Evolutionary conservation across 2,329 filamentous ascomycete genomes (phyloP).

Genomic region (Neocatenulostroma microsporum): DNA sequence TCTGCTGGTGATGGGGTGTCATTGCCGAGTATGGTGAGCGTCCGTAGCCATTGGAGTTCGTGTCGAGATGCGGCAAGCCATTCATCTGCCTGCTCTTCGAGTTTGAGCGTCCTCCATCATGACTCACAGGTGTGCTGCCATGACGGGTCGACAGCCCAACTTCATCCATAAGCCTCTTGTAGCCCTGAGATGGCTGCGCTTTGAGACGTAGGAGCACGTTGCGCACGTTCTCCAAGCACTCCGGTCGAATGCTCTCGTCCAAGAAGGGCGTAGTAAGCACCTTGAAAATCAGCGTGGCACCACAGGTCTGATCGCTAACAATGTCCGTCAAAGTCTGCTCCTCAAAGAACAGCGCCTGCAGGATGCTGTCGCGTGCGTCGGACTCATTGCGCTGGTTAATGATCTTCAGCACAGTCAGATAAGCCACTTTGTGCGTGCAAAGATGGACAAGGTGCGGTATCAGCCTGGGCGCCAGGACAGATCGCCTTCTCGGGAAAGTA

Average conservation of each 20-base stretch:
- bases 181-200: slow-evolving; percentile 87
- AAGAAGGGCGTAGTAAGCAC: slow-evolving; percentile 96
- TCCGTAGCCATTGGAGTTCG: slow-evolving; percentile 27
- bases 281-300: slow-evolving; percentile 96
- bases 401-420: slow-evolving; percentile 92
- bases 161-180: slow-evolving; percentile 98
- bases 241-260: slow-evolving; percentile 77
- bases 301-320: slow-evolving; percentile 80
- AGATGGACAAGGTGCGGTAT: slow-evolving; percentile 90
- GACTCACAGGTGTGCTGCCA: slow-evolving; percentile 27
- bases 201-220: slow-evolving; percentile 83
- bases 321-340: slow-evolving; percentile 86
- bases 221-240: slow-evolving; percentile 88
- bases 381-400: slow-evolving; percentile 96
- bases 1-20: slow-evolving; percentile 25
- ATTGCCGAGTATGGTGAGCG: slow-evolving; percentile 26
- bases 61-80: slow-evolving; percentile 28
- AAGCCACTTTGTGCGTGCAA: slow-evolving; percentile 97
- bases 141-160: slow-evolving; percentile 68
- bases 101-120: slow-evolving; percentile 28
- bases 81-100: slow-evolving; percentile 28
- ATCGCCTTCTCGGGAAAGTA: slow-evolving; percentile 85
- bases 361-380: slow-evolving; percentile 80
- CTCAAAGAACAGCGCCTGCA: slow-evolving; percentile 89
- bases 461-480: slow-evolving; percentile 82